Percentiles rank a stretch among this genome's conserved stretches.
Conservation (phyloP, 2,329 filamentous ascomycete genomes). For the Daldinia eschscholtzii region DNA sequence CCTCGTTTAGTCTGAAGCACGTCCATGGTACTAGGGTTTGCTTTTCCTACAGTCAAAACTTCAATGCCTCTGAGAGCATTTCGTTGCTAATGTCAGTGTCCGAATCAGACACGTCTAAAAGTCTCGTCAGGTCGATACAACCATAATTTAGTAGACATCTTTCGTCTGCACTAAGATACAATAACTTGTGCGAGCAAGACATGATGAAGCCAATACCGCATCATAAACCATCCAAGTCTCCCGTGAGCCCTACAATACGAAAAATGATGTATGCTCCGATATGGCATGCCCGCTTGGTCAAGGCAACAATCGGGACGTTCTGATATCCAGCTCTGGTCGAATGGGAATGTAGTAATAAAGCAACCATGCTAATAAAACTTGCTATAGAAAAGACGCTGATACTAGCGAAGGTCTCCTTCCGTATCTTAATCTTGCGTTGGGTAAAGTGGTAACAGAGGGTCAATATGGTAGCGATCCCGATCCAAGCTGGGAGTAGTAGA, state of each 20-base stretch:
- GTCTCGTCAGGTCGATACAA: neutral
- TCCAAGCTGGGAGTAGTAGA: conserved; percentile 81
- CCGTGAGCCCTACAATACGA: conserved; percentile 48
- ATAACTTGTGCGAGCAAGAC: neutral
- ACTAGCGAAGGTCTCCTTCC: conserved; percentile 82
- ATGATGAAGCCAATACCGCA: neutral
- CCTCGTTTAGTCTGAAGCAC: neutral
- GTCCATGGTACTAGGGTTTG: no score
- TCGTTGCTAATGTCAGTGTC: neutral
- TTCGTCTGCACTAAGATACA: neutral
- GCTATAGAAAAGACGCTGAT: conserved; percentile 81
- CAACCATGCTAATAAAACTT: conserved; percentile 81
- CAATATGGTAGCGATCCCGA: conserved; percentile 79
- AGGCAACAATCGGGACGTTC: conserved; percentile 53
- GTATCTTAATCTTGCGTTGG: conserved; percentile 82
- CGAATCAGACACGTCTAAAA: neutral
- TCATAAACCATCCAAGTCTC: conserved; percentile 40
- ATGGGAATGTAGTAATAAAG: conserved; percentile 76
- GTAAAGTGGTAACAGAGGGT: conserved; percentile 82
- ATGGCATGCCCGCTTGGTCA: conserved; percentile 42
- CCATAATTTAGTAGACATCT: neutral
- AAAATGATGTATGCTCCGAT: conserved; percentile 45
- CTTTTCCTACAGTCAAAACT: neutral
- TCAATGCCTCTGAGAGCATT: neutral
- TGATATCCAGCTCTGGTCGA: conserved; percentile 71